Evolutionary conservation across 495 filamentous ascomycete species (phyloP), one percentile per base, ranked within the genome.

Genomic region (Penicillium diatomitis): DNA sequence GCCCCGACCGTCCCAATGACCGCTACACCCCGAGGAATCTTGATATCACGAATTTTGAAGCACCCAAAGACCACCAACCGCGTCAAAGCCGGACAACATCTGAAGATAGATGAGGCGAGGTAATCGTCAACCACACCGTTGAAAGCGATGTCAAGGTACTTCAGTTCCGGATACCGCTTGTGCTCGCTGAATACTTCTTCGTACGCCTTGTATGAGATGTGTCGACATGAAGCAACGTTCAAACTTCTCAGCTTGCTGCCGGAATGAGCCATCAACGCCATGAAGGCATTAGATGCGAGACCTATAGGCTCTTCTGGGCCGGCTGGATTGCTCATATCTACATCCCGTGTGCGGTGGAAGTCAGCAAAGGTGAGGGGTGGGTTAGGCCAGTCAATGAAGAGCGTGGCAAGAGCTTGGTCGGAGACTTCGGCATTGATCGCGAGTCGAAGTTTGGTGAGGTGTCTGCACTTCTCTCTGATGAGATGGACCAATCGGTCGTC

Each of bases 241-340:
- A 96, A 66, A 11, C 73, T 66, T 48, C 75, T 64, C 1, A 96
- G 66, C 7, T 56, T 65, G 6, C 60, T 53, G 35, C 86, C 85
- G 0, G 89, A 95, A 58, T 95, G 90, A n/a, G 66, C 66, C 86
- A 96, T 95, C 44, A 95, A 63, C 2, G 88, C 84, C 41, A 73
- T 55, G 64, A 96, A 90, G 0, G 86, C 88, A 36, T 72, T 60
- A 7, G 81, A 83, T 39, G 81, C 86, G 46, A 95, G 78, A 11
- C 88, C 88, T 32, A 86, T 65, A 12, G 71, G 69, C 38, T 77
- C 69, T 11, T 50, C 45, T 4, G 77, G 79, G 2, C 79, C 81
- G 50, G 82, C 69, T 2, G 80, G 75, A 55, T 85, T 88, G 20
- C 71, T 57, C 50, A 84, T 77, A 54, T 95, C 88, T 30, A 90